A percentile compares a stretch with the other conserved stretches of the same genome.
These are phyloP conservation scores for Cryptosporidium canis DNA, from an alignment of 169 alveolate species.

Conservation along the genomic window DNA sequence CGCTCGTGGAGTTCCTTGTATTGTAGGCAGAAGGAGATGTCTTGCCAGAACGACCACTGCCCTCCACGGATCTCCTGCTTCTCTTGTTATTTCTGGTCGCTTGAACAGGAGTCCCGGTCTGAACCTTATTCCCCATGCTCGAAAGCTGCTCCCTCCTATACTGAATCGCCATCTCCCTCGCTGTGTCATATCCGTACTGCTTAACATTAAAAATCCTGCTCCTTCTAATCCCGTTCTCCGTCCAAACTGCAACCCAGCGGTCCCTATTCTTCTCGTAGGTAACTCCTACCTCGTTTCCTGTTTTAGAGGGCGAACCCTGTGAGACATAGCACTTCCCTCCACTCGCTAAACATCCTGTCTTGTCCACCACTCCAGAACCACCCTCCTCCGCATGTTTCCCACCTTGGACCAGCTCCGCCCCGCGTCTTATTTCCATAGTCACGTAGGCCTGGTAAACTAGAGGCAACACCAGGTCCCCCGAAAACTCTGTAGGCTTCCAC, in stretches of 20 bases:
- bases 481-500: conserved; percentile 27
- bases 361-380: background rate
- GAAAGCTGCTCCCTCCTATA: conserved; percentile 58
- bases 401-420: background rate
- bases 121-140: background rate
- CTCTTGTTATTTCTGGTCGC: conserved; percentile 18
- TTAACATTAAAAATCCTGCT: conserved; percentile 70
- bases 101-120: background rate
- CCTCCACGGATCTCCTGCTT: conserved; percentile 17
- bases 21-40: conserved; percentile 46
- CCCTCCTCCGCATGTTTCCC: background rate
- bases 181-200: conserved; percentile 71
- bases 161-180: conserved; percentile 69
- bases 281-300: conserved; percentile 61
- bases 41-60: background rate
- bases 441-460: conserved; percentile 64
- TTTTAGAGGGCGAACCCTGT: conserved; percentile 22
- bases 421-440: conserved; percentile 1
- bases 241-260: conserved; percentile 74
- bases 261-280: conserved; percentile 70
- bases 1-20: conserved; percentile 43
- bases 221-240: conserved; percentile 70
- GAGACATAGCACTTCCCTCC: background rate
- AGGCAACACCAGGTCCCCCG: conserved; percentile 39
- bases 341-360: background rate